Base-by-base conservation (phyloP, 257 asterid genomes). In the Paraleonurus japonicus region DNA sequence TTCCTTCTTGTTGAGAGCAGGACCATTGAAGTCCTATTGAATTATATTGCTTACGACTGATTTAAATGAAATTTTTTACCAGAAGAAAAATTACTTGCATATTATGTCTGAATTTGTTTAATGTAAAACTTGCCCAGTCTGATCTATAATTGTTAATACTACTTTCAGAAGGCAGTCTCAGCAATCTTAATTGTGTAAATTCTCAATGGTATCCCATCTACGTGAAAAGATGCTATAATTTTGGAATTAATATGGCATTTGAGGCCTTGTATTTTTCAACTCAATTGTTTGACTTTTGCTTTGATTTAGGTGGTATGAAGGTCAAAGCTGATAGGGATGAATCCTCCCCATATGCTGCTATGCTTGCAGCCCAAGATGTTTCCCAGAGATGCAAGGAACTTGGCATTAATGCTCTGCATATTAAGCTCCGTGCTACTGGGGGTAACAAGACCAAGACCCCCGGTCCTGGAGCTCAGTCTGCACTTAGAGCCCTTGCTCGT, bases 321-420 rank as follows among this genome's bases (percentile, higher is more conserved):
- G 98, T 92, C 53, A 92, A 92, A 79, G 96, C 96, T 57, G 96
- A 92, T 54, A 86, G 98, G 73, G 98, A 92, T 76, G 98, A 92
- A 61, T 92, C 98, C 24, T 92, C 98, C 62, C 98, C 98, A 2
- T 92, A 92, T 76, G 98, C 96, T 1, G 98, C 98, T 79, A 92
- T 92, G 98, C 95, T 92, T 89, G 98, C 96, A 3, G 95, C 98
- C 12, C 98, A 89, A 69, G 98, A 92, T 74, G 87, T 92, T 58
- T 76, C 98, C 10, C 86, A 78, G 65, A 82, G 98, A 84, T 92
- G 96, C 98, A 92, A 92, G 98, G 98, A 92, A 51, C 85, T 92
- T 64, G 98, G 98, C 17, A 79, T 92, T 69, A 85, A 75, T 70
- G 98, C 98, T 16, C 95, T 92, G 61, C 98, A 92, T 60, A 90